phyloP scores from a whole-genome alignment of 163 green algal species.

The Prototheca cutis region DNA sequence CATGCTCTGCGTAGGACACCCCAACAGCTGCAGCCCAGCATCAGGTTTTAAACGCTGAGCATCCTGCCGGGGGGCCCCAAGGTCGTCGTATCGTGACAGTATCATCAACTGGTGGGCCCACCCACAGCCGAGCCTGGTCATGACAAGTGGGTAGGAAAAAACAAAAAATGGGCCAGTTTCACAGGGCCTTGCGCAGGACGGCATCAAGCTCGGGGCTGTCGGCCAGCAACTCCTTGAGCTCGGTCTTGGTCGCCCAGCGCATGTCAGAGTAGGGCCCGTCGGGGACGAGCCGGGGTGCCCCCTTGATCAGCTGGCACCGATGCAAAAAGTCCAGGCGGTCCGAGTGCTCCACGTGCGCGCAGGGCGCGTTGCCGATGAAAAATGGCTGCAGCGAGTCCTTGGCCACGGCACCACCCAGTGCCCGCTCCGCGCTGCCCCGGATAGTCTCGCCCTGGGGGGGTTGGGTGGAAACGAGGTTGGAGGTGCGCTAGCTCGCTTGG shows the following conservation, averaged over 20 bases:
- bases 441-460: constrained; percentile 26
- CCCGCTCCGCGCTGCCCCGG: constrained; percentile 24
- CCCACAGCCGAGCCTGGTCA: no score
- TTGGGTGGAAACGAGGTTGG: no score
- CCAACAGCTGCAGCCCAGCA: no score
- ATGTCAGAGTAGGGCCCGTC: constrained; percentile 16
- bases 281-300: constrained; percentile 2
- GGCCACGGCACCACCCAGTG: constrained; percentile 9
- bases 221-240: constrained; percentile 13
- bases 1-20: no score
- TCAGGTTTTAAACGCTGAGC: no score
- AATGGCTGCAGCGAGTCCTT: constrained; percentile 14
- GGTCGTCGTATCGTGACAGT: neutral
- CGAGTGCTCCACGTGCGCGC: neutral
- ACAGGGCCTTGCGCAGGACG: neutral
- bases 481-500: no score
- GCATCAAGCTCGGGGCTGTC: neutral
- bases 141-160: neutral
- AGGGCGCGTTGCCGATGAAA: constrained; percentile 35
- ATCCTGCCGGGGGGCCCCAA: no score
- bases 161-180: neutral
- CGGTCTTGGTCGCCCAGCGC: constrained; percentile 30
- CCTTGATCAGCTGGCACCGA: constrained; percentile 32
- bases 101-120: neutral
- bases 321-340: constrained; percentile 21